Conservation (phyloP, 73 alveolate species). For the Uronychia setigera region DNA sequence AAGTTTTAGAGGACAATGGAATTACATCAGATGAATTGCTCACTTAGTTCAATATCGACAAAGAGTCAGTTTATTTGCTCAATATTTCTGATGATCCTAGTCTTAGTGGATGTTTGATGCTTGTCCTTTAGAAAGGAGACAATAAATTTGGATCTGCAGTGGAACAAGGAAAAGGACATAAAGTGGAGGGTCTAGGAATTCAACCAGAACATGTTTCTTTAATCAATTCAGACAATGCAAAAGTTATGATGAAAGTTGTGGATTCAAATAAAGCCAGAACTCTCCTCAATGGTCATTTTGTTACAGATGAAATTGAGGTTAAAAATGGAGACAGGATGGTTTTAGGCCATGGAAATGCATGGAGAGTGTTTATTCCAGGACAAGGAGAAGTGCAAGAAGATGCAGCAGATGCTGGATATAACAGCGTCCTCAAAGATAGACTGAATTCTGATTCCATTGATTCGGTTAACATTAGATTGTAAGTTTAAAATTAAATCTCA, state of each 20-base stretch:
- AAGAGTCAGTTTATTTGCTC: slow-evolving; percentile 16
- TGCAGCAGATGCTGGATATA: background rate
- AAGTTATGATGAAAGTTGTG: background rate
- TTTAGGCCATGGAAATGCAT: slow-evolving; percentile 30
- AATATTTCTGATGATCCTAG: slow-evolving; percentile 36
- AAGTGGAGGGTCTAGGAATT: slow-evolving; percentile 24
- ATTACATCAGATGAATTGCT: background rate
- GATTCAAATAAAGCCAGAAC: background rate
- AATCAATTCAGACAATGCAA: background rate
- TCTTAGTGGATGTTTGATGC: slow-evolving; percentile 17
- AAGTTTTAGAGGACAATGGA: slow-evolving; percentile 9
- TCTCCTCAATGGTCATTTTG: slow-evolving; percentile 11
- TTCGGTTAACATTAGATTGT: background rate
- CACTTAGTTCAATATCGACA: background rate
- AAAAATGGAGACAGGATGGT: slow-evolving; percentile 8
- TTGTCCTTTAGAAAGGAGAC: background rate
- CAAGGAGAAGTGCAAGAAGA: background rate
- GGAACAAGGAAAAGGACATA: background rate
- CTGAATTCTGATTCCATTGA: slow-evolving; percentile 8
- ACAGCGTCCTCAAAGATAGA: slow-evolving; percentile 10
- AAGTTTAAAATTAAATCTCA: too few relatives aligned
- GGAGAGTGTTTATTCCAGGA: slow-evolving; percentile 14
- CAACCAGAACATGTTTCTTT: background rate
- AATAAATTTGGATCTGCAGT: background rate
- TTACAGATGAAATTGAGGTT: background rate